These are phyloP conservation scores for Henckelia pumila DNA, from an alignment of 257 asterid genomes.

Conservation along the genomic window DNA sequence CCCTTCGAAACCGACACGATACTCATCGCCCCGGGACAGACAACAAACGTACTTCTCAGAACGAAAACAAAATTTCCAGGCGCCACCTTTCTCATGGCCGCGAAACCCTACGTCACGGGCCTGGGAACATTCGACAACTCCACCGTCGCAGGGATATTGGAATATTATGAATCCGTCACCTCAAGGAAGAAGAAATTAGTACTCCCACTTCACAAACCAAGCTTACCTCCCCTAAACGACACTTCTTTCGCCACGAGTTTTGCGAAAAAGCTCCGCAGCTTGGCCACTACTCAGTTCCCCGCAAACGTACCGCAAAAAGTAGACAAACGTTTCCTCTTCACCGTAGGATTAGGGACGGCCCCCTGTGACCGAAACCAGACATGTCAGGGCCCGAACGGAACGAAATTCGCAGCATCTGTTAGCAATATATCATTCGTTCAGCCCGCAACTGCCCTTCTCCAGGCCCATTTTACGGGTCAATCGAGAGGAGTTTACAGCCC, in stretches of 20 bases:
- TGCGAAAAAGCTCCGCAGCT: slow-evolving; percentile 37
- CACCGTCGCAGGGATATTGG: slow-evolving; percentile 49
- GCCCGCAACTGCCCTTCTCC: slow-evolving; percentile 54
- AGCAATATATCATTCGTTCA: slow-evolving; percentile 45
- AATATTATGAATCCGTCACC: slow-evolving; percentile 32
- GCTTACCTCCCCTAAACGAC: slow-evolving; percentile 47
- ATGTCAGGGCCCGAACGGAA: slow-evolving; percentile 63
- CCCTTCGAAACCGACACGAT: slow-evolving; percentile 45
- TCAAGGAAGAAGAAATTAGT: slow-evolving; percentile 35
- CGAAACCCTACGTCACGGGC: slow-evolving; percentile 57
- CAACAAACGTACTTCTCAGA: slow-evolving; percentile 47
- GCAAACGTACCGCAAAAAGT: slow-evolving; percentile 50
- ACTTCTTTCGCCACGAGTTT: slow-evolving; percentile 45
- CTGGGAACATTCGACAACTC: slow-evolving; percentile 56
- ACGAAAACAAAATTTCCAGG: slow-evolving; percentile 38
- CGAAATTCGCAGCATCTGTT: slow-evolving; percentile 49
- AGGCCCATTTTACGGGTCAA: slow-evolving; percentile 45
- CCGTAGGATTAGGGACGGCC: slow-evolving; percentile 51
- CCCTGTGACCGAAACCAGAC: slow-evolving; percentile 45
- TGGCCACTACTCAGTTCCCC: slow-evolving; percentile 45
- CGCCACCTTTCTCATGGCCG: slow-evolving; percentile 49
- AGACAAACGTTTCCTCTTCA: slow-evolving; percentile 44
- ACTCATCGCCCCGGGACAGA: slow-evolving; percentile 57
- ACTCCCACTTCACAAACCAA: slow-evolving; percentile 38
- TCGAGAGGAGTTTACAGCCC: slow-evolving; percentile 42